A percentile compares a stretch with the other conserved stretches of the same genome.
Evolutionary conservation across 129 eudicot genomes (phyloP).

Genomic region (Chrysanthemum lavandulifolium): DNA sequence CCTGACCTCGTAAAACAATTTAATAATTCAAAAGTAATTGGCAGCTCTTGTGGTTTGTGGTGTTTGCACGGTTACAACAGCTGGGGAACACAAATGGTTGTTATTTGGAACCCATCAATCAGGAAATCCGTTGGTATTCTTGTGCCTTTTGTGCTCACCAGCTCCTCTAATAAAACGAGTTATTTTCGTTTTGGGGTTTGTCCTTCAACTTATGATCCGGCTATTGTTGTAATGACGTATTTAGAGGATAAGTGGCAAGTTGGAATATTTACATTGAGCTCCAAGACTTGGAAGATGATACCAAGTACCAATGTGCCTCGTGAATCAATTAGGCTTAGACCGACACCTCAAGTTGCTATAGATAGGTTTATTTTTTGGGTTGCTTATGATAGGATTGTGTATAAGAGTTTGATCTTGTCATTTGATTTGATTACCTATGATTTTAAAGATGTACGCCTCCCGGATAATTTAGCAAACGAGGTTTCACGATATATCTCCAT

Average conservation of each 20-base stretch:
- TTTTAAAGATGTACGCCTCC: not conserved
- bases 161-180: too few species aligned
- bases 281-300: not conserved
- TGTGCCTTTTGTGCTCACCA: not conserved
- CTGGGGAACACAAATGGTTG: not conserved
- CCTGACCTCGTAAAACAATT: too few species aligned
- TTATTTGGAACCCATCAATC: not conserved
- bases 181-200: not conserved
- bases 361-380: not conserved
- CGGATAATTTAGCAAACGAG: not conserved
- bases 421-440: not conserved
- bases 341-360: not conserved
- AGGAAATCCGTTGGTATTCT: not conserved
- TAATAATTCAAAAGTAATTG: not conserved
- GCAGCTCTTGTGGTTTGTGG: not conserved
- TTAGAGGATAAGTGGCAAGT: not conserved
- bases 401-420: not conserved
- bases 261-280: not conserved
- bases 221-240: not conserved
- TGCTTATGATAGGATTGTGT: not conserved
- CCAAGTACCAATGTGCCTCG: not conserved
- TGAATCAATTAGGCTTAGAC: not conserved
- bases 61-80: too few species aligned
- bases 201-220: not conserved
- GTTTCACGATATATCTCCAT: not conserved